These are phyloP conservation scores for Irineochytrium annulatum DNA, from an alignment of 192 early-diverging fungal genomes.

Conservation along the genomic window DNA sequence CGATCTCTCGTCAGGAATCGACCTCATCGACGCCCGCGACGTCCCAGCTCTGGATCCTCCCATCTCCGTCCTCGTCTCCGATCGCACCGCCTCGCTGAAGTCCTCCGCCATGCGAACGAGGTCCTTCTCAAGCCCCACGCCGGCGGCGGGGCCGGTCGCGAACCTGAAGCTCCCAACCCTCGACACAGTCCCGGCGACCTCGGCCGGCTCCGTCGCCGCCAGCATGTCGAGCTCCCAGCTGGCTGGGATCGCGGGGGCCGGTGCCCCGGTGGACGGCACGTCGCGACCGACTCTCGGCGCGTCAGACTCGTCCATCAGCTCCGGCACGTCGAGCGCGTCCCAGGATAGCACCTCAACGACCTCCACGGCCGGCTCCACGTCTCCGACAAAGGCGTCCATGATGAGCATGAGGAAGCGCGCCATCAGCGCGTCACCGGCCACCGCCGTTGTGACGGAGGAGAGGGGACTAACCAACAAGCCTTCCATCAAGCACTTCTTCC, in stretches of 20 bases:
- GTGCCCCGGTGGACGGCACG: neutral
- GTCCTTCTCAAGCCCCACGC: slow-evolving; percentile 3
- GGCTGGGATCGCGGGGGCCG: neutral
- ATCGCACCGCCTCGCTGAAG: too few relatives aligned
- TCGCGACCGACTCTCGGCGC: neutral
- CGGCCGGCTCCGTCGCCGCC: neutral
- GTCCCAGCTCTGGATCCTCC: too few relatives aligned
- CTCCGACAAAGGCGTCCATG: neutral
- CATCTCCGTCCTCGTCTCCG: too few relatives aligned
- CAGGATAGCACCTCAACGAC: too few relatives aligned
- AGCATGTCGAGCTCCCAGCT: neutral
- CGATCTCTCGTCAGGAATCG: too few relatives aligned
- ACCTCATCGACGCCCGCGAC: too few relatives aligned
- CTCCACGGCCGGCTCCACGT: neutral
- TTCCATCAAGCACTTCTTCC: neutral
- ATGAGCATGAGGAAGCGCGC: slow-evolving; percentile 5
- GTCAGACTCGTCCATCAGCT: neutral
- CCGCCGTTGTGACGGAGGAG: neutral
- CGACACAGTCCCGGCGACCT: neutral
- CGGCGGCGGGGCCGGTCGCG: neutral
- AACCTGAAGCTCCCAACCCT: neutral
- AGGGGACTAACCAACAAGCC: neutral
- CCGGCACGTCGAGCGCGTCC: neutral
- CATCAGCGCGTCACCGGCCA: neutral
- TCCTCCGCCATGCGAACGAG: neutral